Base-by-base conservation (phyloP, 345 rosid species). In the Lepidium sativum region DNA sequence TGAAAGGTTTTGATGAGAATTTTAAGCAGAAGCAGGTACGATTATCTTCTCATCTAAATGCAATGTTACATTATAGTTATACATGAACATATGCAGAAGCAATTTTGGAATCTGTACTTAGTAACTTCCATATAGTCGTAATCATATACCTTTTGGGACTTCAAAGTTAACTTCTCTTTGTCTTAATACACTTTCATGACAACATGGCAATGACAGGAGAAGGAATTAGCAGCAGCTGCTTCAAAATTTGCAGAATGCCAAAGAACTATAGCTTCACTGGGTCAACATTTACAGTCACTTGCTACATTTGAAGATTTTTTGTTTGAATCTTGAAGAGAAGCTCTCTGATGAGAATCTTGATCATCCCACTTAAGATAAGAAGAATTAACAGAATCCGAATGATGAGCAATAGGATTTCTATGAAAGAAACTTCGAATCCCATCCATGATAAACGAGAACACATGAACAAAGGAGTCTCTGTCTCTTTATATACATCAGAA, bases 161-260 rank as follows among this genome's bases (percentile, higher is more conserved):
- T 41, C 13, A 21, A 15, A 45, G 31, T 15, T 38, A n/a, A n/a
- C 6, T 1, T 56, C 15, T 48, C 3, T 35, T 59, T 18, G 8
- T 15, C 20, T 8, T 31, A 3, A 27, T 33, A 48, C 40, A 33
- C 11, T 6, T 51, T 51, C 2, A 17, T 63, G 65, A 37, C 44
- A 66, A 52, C 67, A 43, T 73, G 63, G 74, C n/a, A 29, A 63
- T 59, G 42, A 25, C 84, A 92, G 96, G 95, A 81, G 72, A 72
- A 78, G 75, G 92, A 92, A 75, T 74, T 92, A 50, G 82, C 83
- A 33, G 60, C 67, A 29, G 90, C 95, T 60, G 88, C 96, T 35
- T 72, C 75, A 43, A 84, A 80, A 75, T 77, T 85, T 48, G 88
- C 90, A 5, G 96, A 88, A 53, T 92, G 98, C 81, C 92, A 92